Conservation (phyloP, 2,329 filamentous ascomycete species). For the Talaromyces sp. region DNA sequence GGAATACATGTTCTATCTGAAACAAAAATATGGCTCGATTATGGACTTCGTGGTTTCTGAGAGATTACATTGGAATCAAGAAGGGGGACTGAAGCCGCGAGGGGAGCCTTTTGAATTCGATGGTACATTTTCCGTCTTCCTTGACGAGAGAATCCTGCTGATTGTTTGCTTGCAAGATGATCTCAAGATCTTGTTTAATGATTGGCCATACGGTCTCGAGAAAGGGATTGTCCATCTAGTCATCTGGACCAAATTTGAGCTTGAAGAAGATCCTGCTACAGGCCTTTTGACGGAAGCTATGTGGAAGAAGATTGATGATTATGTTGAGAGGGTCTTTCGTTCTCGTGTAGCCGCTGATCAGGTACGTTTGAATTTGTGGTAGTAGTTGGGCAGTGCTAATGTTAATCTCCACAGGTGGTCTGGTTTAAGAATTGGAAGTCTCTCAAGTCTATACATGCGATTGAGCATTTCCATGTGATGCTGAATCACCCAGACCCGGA, state of each 20-base stretch:
- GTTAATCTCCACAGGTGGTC: constrained; percentile 49
- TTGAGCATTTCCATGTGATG: constrained; percentile 97
- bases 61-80: constrained; percentile 64
- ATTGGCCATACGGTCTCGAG: constrained; percentile 92
- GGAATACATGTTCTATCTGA: constrained; percentile 63
- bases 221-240: constrained; percentile 75
- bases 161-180: constrained; percentile 47
- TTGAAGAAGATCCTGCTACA: constrained; percentile 64
- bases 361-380: constrained; percentile 26
- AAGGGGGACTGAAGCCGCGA: constrained; percentile 33
- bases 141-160: constrained; percentile 1
- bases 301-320: constrained; percentile 64
- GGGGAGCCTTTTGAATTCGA: constrained; percentile 33
- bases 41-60: constrained; percentile 71
- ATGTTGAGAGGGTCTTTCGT: constrained; percentile 65
- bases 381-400: background rate
- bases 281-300: constrained; percentile 65
- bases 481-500: constrained; percentile 68
- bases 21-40: constrained; percentile 68
- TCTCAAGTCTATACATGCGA: constrained; percentile 77
- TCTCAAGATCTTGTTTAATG: constrained; percentile 75
- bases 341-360: constrained; percentile 41
- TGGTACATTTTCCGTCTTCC: constrained; percentile 25
- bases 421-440: constrained; percentile 94
- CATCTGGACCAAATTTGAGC: constrained; percentile 85